Evolutionary conservation across 129 eudicot genomes (phyloP), one percentile per base, ranked within the genome.

Genomic region (Centella asiatica): DNA sequence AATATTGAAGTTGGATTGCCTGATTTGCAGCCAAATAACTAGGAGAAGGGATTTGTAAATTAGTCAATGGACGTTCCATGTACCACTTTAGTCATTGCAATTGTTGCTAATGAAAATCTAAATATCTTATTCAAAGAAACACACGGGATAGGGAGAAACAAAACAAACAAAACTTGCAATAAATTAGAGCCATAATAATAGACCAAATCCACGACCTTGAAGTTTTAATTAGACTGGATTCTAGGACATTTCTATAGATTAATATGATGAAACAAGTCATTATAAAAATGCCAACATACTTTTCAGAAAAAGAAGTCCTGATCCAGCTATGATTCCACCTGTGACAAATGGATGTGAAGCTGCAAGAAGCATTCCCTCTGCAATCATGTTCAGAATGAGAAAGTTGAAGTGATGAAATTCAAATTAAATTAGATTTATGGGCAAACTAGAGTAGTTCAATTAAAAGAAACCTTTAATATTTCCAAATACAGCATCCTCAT

Each of bases 311-410:
- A 92, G 60, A 48, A 84, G 44, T 49, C 90, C 96, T 46, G 86
- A 79, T 26, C 95, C 96, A 69, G 80, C 18, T 47, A 74, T 73
- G 47, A 81, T 80, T 62, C 95, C 95, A 53, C 75, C 67, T 17
- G 95, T 77, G 33, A 78, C 65, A 44, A 87, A 73, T 17, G 99
- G 99, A 62, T 77, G 74, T 33, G 95, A 71, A 69, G 83, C 85
- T 52, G 88, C 95, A 62, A 83, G 45, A 62, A 77, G 85, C 56
- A 85, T 63, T 42, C 96, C 94, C 76, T 92, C 99, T 87, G 90
- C 75, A 68, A 47, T 66, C 67, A 72, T 64, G 52, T 65, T 70
- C 24, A 68, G 18, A 32, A 61, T 50, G 12, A 23, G n/a, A 23
- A 73, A 25, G 25, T 4, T 54, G 44, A 62, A 20, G 26, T 62